Evolutionary conservation across 2,329 filamentous ascomycete species (phyloP), one percentile per base, ranked within the genome.

Genomic region (Ramularia endophylla): DNA sequence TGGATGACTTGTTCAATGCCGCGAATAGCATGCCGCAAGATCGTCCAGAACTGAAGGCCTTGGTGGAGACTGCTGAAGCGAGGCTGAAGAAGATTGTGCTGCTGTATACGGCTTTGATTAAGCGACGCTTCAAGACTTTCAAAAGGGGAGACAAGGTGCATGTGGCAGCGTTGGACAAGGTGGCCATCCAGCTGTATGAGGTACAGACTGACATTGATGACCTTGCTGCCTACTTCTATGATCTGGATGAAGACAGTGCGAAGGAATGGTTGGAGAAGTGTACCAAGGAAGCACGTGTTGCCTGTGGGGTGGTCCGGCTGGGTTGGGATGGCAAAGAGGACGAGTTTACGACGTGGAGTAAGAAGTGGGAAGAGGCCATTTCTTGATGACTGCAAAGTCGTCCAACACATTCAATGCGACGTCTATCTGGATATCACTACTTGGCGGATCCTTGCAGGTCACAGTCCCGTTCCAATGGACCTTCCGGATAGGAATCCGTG

Each of bases 261-360:
- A 79, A 81, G 52, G 60, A 63, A 5, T 65, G 66, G 16, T 73
- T 87, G 66, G 70, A 75, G 4, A 68, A 72, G 29, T 81, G 81
- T 53, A 78, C 81, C 45, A 65, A 69, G 1, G 73, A 79, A 37
- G 80, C 83, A 0, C 74, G 75, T 50, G 67, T 64, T 1, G 75
- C 73, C 0, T 71, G 75, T 0, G 72, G 77, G 41, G 57, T 81
- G 35, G 63, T 86, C 9, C 67, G 68, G 36, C 66, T 70, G 44
- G 70, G 72, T 15, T 89, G 85, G 84, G 65, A 74, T 2, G 81
- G 74, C 0, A 64, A 74, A 34, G 71, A 76, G 13, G 88, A 95
- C 55, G 85, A 83, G 55, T 94, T 94, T 57, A 83, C 81, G 0
- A 70, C 75, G 12, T 94, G 88, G 88, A 78, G 74, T n/a, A 70